phyloP scores from a whole-genome alignment of 345 rosid species.

The Syzygium oleosum region DNA sequence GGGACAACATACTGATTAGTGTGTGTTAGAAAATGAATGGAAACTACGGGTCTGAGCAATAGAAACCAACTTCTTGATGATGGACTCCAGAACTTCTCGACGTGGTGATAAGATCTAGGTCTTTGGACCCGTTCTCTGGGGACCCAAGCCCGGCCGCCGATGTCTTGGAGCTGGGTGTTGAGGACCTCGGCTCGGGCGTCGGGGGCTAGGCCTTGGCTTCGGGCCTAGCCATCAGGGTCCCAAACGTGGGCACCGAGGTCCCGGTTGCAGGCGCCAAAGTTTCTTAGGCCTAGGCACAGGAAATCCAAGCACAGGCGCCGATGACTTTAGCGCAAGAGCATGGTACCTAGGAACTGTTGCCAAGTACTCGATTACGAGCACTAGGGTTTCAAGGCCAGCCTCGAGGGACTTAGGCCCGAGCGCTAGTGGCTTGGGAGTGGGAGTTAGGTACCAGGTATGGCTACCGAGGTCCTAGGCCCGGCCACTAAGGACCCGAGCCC shows the following conservation, averaged over 20 bases:
- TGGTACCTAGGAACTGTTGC: background rate
- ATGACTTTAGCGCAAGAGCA: accelerated
- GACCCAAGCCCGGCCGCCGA: accelerated
- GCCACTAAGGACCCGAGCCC: accelerated
- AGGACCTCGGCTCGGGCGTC: background rate
- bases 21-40: background rate
- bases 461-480: background rate
- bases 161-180: background rate
- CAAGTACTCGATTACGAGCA: background rate
- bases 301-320: accelerated
- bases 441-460: accelerated
- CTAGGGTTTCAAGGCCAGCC: background rate
- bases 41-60: background rate
- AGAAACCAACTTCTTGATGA: background rate
- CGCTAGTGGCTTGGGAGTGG: background rate
- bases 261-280: background rate
- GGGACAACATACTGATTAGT: background rate
- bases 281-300: background rate
- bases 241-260: background rate
- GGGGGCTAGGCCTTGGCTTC: background rate
- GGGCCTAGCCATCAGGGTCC: background rate
- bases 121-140: background rate
- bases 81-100: background rate
- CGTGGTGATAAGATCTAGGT: background rate
- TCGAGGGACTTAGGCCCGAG: background rate